Evolutionary conservation across 257 asterid genomes (phyloP), one percentile per base, ranked within the genome.

Genomic region (Coffea canephora): DNA sequence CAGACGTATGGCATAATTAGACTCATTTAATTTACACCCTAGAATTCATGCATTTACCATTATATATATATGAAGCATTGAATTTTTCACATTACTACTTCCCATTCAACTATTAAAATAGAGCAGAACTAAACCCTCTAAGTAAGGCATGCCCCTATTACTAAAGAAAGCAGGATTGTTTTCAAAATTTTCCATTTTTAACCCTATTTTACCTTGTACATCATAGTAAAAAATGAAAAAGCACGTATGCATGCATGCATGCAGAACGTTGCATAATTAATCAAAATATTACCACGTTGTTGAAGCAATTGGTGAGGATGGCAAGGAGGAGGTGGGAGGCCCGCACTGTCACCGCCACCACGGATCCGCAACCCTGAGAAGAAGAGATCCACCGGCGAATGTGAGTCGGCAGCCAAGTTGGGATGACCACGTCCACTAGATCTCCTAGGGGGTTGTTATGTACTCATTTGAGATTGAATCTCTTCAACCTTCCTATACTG

Each of bases 291-390:
- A 75, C 75, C 75, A 21, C 7, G 11, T 23, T 69, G 68, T 14
- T 3, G 41, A 39, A 67, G 41, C 76, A 78, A 82, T 39, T 39
- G 43, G 43, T 68, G 41, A 18, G 71, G 54, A 75, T n/a, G 41
- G 1, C 25, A 62, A 48, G 76, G 68, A 71, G 84, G 75, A 75
- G 78, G 78, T 74, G 75, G 69, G 52, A 69, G 69, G 57, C 41
- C 81, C 61, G 66, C 72, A 19, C 76, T 70, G 41, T 81, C 80
- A 9, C 77, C 83, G 50, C 81, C 74, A 66, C 74, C 85, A 59
- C 75, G 36, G 75, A 31, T 43, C 75, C 14, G 45, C 14, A 55
- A 34, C 69, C 39, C n/a, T 59, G 67, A 34, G 12, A 3, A 67
- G 75, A 75, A 69, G 71, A 67, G 64, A 79, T 82, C 75, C 49